Percentiles rank a stretch among this genome's conserved stretches.
Conservation (phyloP, 306 rosid species). For the Coriaria nepalensis region DNA sequence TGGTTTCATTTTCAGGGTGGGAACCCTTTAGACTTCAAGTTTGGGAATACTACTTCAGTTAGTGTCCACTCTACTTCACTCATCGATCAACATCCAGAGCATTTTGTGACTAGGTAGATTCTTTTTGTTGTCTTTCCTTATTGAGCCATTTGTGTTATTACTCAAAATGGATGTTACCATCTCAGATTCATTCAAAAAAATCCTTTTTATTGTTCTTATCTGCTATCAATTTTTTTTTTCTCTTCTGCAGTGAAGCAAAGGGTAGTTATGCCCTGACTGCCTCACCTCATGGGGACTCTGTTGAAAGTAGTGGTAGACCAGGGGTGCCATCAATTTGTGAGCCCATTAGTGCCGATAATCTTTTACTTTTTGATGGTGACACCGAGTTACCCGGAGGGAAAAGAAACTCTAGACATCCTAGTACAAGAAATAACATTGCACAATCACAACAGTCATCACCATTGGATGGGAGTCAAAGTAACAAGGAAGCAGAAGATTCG, state of each 20-base stretch:
- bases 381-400: slow-evolving; percentile 56
- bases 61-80: slow-evolving; percentile 97
- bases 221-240: slow-evolving; percentile 5
- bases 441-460: slow-evolving; percentile 85
- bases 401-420: slow-evolving; percentile 45
- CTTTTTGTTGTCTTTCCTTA: slow-evolving; percentile 5
- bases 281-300: slow-evolving; percentile 95
- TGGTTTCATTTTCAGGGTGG: slow-evolving; percentile 66
- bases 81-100: slow-evolving; percentile 86
- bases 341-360: slow-evolving; percentile 94
- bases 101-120: slow-evolving; percentile 73
- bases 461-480: slow-evolving; percentile 67
- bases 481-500: slow-evolving; percentile 87
- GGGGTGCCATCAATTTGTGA: slow-evolving; percentile 68
- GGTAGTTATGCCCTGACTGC: slow-evolving; percentile 96
- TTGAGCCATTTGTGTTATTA: slow-evolving; percentile 13
- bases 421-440: slow-evolving; percentile 40
- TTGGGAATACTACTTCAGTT: slow-evolving; percentile 74
- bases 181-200: not conserved
- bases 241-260: slow-evolving; percentile 74
- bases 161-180: not conserved
- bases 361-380: slow-evolving; percentile 68
- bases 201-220: no score
- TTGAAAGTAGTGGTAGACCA: slow-evolving; percentile 93
- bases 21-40: slow-evolving; percentile 85